Evolutionary conservation across 1,284 basidiomycete genomes (phyloP), one percentile per base, ranked within the genome.

Genomic region (Cutaneotrichosporon sp.): DNA sequence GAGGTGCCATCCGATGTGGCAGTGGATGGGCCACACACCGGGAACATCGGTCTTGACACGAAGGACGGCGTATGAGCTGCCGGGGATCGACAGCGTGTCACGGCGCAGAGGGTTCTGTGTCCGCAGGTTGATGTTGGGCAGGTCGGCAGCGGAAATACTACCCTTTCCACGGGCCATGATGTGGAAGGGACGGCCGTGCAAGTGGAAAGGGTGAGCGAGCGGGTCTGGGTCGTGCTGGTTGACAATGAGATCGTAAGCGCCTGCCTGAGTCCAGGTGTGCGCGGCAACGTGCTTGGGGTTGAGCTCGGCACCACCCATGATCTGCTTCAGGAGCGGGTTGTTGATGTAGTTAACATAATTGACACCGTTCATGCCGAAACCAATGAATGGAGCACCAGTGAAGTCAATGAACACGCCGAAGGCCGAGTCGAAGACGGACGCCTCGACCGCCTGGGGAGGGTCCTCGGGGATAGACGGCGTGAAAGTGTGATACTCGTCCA

Each of bases 171-270:
- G 57, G 1, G 57, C 72, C 24, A 76, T 54, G 44, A 77, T 57
- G 46, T 61, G 60, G 55, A 68, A 64, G 9, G 52, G 47, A 27
- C 54, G 48, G 6, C 61, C 63, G 59, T 70, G 70, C 16, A 71
- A 54, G 51, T 72, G 71, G 55, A 64, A 71, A 1, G 75, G 75
- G 55, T 76, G 75, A 6, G 69, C 58, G n/a, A 52, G 26, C 10
- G 46, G 46, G 16, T 53, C 55, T 0, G 33, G 38, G 47, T 73
- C 72, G 10, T 66, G 46, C 59, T 76, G 75, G 62, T 74, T 74
- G 54, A 77, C 60, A 43, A 68, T 57, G 17, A 68, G 55, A 45
- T 65, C 64, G 10, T 56, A 61, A 8, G 54, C 56, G 19, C 64
- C 62, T 16, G 5, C 17, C 42, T 51, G 50, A 47, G 51, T 55